Conservation (phyloP, 805 yeast species). For the Sugiyamaella smithiae region DNA sequence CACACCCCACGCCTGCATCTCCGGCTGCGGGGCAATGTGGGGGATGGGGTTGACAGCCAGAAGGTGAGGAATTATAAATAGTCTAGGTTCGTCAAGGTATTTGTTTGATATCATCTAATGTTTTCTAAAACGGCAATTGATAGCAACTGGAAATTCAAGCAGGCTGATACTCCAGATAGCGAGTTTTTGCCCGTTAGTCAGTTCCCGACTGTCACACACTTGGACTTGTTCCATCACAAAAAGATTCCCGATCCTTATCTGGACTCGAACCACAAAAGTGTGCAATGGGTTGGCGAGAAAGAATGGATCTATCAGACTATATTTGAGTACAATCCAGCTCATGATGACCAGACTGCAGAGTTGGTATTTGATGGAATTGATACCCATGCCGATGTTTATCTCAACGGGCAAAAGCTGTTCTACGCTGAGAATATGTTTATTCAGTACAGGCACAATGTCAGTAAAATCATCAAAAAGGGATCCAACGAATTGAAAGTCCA, state of each 20-base stretch:
- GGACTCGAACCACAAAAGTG: constrained; percentile 41
- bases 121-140: constrained; percentile 4
- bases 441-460: constrained; percentile 33
- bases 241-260: constrained; percentile 46
- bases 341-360: constrained; percentile 13
- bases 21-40: background rate
- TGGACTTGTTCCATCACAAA: constrained; percentile 39
- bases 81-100: background rate
- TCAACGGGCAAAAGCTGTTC: constrained; percentile 39
- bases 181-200: constrained; percentile 12
- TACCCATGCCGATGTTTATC: constrained; percentile 39
- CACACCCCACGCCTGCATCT: background rate
- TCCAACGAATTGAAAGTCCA: constrained; percentile 14
- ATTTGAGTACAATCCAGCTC: constrained; percentile 15
- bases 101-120: background rate
- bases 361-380: constrained; percentile 44
- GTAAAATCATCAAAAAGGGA: constrained; percentile 6
- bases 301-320: constrained; percentile 45
- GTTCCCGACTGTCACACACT: constrained; percentile 21
- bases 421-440: constrained; percentile 44
- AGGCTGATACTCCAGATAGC: constrained; percentile 9
- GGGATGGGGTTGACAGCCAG: constrained; percentile 1
- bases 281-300: constrained; percentile 49
- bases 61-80: background rate
- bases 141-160: constrained; percentile 14